Base-by-base conservation (phyloP, 2,329 filamentous ascomycete species). In the Colletotrichum sansevieriae region DNA sequence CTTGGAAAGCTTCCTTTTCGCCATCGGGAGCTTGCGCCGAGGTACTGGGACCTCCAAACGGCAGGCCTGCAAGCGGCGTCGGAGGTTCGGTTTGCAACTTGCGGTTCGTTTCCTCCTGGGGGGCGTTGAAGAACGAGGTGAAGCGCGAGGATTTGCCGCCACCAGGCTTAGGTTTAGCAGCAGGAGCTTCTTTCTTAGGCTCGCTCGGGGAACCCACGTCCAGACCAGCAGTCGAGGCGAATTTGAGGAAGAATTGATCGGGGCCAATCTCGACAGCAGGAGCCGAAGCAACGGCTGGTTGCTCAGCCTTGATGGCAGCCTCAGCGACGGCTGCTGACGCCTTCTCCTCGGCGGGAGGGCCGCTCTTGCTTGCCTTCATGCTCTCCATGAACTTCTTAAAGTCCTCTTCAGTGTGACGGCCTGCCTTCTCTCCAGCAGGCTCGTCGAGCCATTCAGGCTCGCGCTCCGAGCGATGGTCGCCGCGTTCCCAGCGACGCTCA, bases 321-420 rank as follows among this genome's bases (percentile, higher is more conserved):
- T 80, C 81, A 18, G 79, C 66, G 51, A 79, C 74, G 4, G 77
- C 65, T 41, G 74, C 70, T 13, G 74, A 68, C 5, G 79, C 74
- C 64, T 81, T 80, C 63, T 80, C 76, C 72, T 84, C 77, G 4
- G 76, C 70, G 55, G 77, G 59, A 8, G 73, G 75, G 51, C 75
- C 78, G 68, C 77, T 81, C 74, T 85, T 88, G 70, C 88, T 86
- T 44, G 90, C 90, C 79, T 92, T 95, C 94, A 97, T 97, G 71
- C 87, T 87, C 74, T 97, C 93, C 85, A 97, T 97, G 90, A 95
- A 98, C 73, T 93, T 93, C 81, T 97, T 91, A 78, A 98, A 97
- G 73, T 98, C 95, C 76, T 97, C 94, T 75, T 93, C 91, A 1
- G 94, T 97, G 74, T 93, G 92, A 5, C 86, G 87, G 74, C 91